Percentiles rank a stretch among this genome's conserved stretches.
Conservation (phyloP, 2,329 filamentous ascomycete species). For the Gaeumannomyces tritici region DNA sequence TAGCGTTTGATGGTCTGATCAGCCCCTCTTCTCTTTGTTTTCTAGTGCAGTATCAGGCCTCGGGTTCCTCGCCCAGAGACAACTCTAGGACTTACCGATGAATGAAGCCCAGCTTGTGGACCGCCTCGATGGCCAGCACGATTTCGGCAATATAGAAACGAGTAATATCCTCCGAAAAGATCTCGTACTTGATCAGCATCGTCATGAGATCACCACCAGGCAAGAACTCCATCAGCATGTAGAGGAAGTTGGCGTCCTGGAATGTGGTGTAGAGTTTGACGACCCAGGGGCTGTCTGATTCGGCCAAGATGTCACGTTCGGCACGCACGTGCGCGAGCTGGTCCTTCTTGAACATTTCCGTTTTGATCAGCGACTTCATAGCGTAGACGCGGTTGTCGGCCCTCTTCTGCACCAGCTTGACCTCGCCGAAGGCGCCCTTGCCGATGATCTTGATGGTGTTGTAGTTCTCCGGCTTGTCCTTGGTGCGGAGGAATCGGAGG, state of each 20-base stretch:
- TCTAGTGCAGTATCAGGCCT: too few species aligned
- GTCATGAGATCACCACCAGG: constrained; percentile 98
- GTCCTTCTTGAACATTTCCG: constrained; percentile 99
- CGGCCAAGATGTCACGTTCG: constrained; percentile 93
- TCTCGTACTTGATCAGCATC: constrained; percentile 99
- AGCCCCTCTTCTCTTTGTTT: too few species aligned
- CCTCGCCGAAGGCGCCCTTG: constrained; percentile 97
- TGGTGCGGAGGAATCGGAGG: constrained; percentile 85
- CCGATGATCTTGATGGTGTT: constrained; percentile 95
- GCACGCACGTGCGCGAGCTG: constrained; percentile 95
- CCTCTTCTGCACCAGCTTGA: constrained; percentile 95
- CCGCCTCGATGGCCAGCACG: constrained; percentile 94
- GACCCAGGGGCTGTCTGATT: constrained; percentile 99
- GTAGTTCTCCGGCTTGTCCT: constrained; percentile 91
- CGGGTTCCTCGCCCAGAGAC: neutral
- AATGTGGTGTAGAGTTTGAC: constrained; percentile 98
- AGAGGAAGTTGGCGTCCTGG: constrained; percentile 91
- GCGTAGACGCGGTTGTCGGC: constrained; percentile 95
- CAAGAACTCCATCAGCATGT: constrained; percentile 99
- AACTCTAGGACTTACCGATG: constrained; percentile 67
- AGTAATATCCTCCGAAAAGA: constrained; percentile 97
- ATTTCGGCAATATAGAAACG: constrained; percentile 99
- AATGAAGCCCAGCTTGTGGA: constrained; percentile 96
- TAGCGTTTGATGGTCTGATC: too few species aligned
- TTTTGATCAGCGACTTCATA: constrained; percentile 96